These are phyloP conservation scores for Cryptomeria japonica DNA, from an alignment of 75 land plant species.

Conservation along the genomic window DNA sequence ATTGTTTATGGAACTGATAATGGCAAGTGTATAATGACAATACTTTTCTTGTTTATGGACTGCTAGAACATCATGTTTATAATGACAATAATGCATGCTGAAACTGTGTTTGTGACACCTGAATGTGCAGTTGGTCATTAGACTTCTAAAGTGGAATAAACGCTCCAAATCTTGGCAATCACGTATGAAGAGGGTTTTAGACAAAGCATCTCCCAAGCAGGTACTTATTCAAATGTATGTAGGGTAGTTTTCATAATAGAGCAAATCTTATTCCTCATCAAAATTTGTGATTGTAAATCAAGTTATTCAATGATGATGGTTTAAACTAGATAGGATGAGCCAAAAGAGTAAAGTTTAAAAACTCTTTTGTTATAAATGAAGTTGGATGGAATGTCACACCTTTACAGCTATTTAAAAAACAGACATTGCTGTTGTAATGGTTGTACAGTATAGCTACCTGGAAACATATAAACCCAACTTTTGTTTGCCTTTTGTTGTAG, in stretches of 20 bases:
- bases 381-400: background rate
- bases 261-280: background rate
- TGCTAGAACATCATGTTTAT: background rate
- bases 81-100: background rate
- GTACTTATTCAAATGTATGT: slow-evolving; percentile 23
- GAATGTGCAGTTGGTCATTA: slow-evolving; percentile 51
- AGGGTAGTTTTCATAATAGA: background rate
- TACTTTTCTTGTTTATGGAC: background rate
- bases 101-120: background rate
- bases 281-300: background rate
- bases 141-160: slow-evolving; percentile 29
- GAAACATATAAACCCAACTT: background rate
- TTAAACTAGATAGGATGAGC: background rate
- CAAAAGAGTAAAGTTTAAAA: background rate
- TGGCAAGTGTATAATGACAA: background rate
- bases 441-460: background rate
- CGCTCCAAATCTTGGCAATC: slow-evolving; percentile 22
- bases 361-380: background rate
- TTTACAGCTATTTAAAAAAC: background rate
- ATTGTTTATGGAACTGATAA: background rate
- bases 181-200: slow-evolving; percentile 21
- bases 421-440: background rate
- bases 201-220: slow-evolving; percentile 66
- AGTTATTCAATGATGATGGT: background rate
- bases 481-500: background rate